Evolutionary conservation across 345 rosid species (phyloP).

Genomic region (Lepidium aucheri): DNA sequence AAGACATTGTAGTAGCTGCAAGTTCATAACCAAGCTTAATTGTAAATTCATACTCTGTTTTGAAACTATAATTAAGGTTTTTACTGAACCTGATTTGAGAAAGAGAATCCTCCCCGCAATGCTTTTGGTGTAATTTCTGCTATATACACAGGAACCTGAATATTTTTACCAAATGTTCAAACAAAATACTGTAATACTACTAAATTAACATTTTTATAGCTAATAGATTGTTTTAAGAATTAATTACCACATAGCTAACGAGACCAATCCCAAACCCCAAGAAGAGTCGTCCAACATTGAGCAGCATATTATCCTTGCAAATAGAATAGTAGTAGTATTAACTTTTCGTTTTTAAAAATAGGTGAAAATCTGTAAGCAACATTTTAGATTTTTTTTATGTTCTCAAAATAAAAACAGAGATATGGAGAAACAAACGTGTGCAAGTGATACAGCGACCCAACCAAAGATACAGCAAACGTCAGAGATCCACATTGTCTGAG

Average conservation of each 20-base stretch:
- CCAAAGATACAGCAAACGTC: slow-evolving; percentile 26
- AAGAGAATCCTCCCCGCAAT: slow-evolving; percentile 31
- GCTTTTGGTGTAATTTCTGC: slow-evolving; percentile 39
- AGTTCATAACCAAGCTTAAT: background rate
- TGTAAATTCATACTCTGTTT: background rate
- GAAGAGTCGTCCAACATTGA: slow-evolving; percentile 23
- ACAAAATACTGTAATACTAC: background rate
- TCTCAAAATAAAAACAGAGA: too few species aligned
- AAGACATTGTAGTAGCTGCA: slow-evolving; percentile 33
- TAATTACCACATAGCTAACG: slow-evolving; percentile 30
- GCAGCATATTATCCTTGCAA: slow-evolving; percentile 10
- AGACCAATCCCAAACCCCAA: slow-evolving; percentile 32
- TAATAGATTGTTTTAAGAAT: too few species aligned
- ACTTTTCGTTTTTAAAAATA: too few species aligned
- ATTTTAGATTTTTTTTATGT: too few species aligned
- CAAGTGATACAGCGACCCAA: slow-evolving; percentile 34
- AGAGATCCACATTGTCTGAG: slow-evolving; percentile 38
- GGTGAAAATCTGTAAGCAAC: too few species aligned
- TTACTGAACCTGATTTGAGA: slow-evolving; percentile 32
- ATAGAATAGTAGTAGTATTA: background rate
- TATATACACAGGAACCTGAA: slow-evolving; percentile 37
- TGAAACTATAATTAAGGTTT: too few species aligned
- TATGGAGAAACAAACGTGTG: slow-evolving; percentile 27
- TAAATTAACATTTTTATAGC: background rate
- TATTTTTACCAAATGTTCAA: background rate